A percentile compares a stretch with the other conserved stretches of the same genome.
These are phyloP conservation scores for Teratosphaeria destructans DNA, from an alignment of 2,329 filamentous ascomycete genomes.

Conservation along the genomic window DNA sequence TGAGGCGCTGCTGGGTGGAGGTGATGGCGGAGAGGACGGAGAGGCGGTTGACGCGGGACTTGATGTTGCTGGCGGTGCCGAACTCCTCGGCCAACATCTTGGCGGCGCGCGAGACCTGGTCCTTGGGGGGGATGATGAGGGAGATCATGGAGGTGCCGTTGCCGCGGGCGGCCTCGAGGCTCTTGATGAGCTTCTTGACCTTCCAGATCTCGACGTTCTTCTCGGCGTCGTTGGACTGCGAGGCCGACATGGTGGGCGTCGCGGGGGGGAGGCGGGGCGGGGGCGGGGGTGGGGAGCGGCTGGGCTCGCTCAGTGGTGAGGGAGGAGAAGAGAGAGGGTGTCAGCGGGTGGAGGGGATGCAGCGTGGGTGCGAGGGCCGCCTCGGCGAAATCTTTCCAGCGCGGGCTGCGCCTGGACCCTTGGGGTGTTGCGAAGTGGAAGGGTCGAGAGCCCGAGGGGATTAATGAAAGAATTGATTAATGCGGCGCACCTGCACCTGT, in stretches of 20 bases:
- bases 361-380: not conserved
- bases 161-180: slow-evolving; percentile 89
- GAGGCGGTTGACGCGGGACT: slow-evolving; percentile 96
- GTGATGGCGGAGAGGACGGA: slow-evolving; percentile 97
- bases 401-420: not conserved
- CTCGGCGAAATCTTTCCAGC: not conserved
- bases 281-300: no score
- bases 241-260: slow-evolving; percentile 67
- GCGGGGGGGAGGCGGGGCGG: slow-evolving; percentile 6
- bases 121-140: slow-evolving; percentile 96
- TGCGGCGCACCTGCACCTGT: not conserved
- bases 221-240: slow-evolving; percentile 85
- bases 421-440: not conserved
- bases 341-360: not conserved
- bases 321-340: not conserved
- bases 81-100: slow-evolving; percentile 96
- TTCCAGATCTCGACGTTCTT: slow-evolving; percentile 96
- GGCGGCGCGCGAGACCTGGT: slow-evolving; percentile 87
- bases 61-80: slow-evolving; percentile 97
- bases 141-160: slow-evolving; percentile 99
- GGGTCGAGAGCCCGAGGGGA: not conserved
- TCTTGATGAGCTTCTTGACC: slow-evolving; percentile 99
- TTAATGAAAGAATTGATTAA: not conserved
- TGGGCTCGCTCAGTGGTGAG: not conserved
- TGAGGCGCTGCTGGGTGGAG: slow-evolving; percentile 96